A percentile compares a stretch with the other conserved stretches of the same genome.
Conservation (phyloP, 768 basidiomycete species). For the Rhizopogon salebrosus region DNA sequence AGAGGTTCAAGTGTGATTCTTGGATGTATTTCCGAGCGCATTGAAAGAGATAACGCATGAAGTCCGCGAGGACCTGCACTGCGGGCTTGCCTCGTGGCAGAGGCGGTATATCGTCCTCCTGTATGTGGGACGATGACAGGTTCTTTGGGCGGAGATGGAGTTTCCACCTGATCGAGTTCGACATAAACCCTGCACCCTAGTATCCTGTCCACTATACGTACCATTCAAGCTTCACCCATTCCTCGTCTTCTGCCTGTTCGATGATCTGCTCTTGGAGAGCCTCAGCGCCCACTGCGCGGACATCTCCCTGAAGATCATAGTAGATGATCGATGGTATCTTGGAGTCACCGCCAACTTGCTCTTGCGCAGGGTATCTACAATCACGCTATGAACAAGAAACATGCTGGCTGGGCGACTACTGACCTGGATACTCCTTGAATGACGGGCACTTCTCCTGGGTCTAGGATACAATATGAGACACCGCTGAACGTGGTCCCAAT, state of each 20-base stretch:
- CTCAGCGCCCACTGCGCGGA: conserved; percentile 41
- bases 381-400: background rate
- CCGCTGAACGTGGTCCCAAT: conserved; percentile 41
- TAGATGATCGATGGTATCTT: conserved; percentile 47
- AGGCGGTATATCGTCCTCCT: conserved; percentile 15
- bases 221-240: conserved; percentile 37
- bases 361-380: conserved; percentile 41
- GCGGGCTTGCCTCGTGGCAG: conserved; percentile 18
- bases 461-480: conserved; percentile 30
- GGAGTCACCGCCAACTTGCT: conserved; percentile 38
- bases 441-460: conserved; percentile 29
- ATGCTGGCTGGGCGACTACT: background rate
- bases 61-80: conserved; percentile 20
- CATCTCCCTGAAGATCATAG: conserved; percentile 36
- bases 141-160: conserved; percentile 31
- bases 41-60: conserved; percentile 21
- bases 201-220: conserved; percentile 6
- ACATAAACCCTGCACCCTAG: background rate
- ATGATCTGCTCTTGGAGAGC: conserved; percentile 29
- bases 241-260: conserved; percentile 34
- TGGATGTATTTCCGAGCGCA: conserved; percentile 20
- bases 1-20: conserved; percentile 25
- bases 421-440: conserved; percentile 25
- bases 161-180: conserved; percentile 22
- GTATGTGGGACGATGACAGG: conserved; percentile 18